Evolutionary conservation across 768 basidiomycete genomes (phyloP), one percentile per base, ranked within the genome.

Genomic region (Xerocomellus amylosporus): DNA sequence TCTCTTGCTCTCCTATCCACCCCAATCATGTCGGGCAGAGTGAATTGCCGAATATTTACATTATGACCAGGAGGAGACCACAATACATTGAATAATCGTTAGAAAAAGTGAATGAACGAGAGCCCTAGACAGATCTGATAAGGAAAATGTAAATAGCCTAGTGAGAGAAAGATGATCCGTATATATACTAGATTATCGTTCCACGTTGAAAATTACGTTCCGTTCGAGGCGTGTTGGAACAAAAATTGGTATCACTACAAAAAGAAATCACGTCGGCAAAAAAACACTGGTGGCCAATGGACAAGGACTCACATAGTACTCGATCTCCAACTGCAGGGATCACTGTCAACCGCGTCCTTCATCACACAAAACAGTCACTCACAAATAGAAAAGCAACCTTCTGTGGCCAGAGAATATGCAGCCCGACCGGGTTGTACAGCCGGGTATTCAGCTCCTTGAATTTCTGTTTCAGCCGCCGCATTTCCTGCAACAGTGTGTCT

Each of bases 301-400:
- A 40, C 42, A 42, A 6, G 2, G 13, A 81, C 88, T 74, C 51
- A 90, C 88, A 72, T 93, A 94, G 74, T 93, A 94, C 65, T 98
- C 95, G 54, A 98, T 90, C 76, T 98, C 95, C 63, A 98, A 79
- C 95, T 98, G 63, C 43, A 43, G 30, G 10, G 8, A 37, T 49
- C 48, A 15, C n/a, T 2, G 20, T 63, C 38, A 55, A 51, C 14
- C 28, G 13, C 13, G 8, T 44, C 28, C 43, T 43, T 47, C 7
- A 22, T 4, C 22, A 2, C 30, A n/a, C 13, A 36, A 46, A 51
- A 37, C 26, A 26, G 9, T 24, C 45, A 88, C 95, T 72, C 68
- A 98, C 96, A 73, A 89, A 99, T 61, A 98, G 77, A 70, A 95
- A 94, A 0, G 90, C 97, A 51, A 89, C 87, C 64, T 81, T 79